Base-by-base conservation (phyloP, 805 yeast genomes). In the Nakazawaea sp. region DNA sequence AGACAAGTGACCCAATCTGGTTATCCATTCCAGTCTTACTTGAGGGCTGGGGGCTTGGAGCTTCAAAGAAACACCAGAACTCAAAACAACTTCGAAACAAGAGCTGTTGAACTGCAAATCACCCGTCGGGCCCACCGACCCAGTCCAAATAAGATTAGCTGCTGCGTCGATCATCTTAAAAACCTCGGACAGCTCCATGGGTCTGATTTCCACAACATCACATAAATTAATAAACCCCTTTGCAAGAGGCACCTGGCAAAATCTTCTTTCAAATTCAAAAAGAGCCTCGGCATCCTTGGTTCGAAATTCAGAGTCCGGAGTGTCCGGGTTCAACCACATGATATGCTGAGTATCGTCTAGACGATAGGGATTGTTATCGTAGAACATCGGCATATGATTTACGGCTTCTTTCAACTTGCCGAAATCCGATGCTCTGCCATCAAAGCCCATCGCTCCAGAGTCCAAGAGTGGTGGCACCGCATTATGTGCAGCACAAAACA, bases 11-110 rank as follows among this genome's bases (percentile, higher is more conserved):
- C 39, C 43, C 24, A 89, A 56, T 35, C 75, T 57, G 1, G 18
- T n/a, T 0, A 81, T 65, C 97, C 96, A 89, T 43, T 70, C 72
- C 45, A 76, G 72, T 32, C 90, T 62, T 0, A 69, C 49, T 0
- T 23, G 25, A 13, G 60, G 45, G 42, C 63, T 61, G 2, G 77
- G 73, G 0, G 92, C 86, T 39, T 78, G 72, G 9, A 86, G 53
- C 30, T 68, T 62, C 10, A 81, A 42, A 1, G 36, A 42, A 0
- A 70, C 47, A 0, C 78, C 80, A 40, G 73, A 67, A 1, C 47
- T 45, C 46, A 78, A 59, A 3, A 52, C 55, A 1, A 86, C 61
- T 32, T 72, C 74, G 45, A 85, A 74, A 6, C 68, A 66, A 4
- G 15, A n/a, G n/a, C n/a, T n/a, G n/a, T n/a, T n/a, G 24, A 21